These are phyloP conservation scores for Scedosporium dehoogii DNA, from an alignment of 2,329 filamentous ascomycete genomes.

Conservation along the genomic window DNA sequence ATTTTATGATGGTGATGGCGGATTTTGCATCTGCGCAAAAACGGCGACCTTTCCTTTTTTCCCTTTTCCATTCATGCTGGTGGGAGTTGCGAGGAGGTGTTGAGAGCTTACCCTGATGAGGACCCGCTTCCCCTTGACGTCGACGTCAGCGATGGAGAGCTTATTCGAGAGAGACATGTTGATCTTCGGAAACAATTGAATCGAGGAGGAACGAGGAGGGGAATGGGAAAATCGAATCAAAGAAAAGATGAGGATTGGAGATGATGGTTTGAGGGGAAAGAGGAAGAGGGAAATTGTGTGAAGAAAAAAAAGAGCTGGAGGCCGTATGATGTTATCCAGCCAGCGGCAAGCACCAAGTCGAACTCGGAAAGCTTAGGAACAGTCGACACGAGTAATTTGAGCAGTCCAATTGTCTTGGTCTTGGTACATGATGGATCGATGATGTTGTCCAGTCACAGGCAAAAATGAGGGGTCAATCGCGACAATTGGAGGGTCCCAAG, in stretches of 20 bases:
- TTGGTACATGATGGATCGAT: no score
- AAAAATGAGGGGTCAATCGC: no score
- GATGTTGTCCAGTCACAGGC: no score
- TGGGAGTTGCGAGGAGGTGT: neutral
- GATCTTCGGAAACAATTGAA: neutral
- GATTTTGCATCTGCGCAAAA: no score
- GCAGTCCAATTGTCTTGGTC: no score
- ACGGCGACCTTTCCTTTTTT: no score
- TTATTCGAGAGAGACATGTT: conserved; percentile 98
- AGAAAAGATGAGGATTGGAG: neutral
- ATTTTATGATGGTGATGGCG: no score
- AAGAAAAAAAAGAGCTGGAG: neutral
- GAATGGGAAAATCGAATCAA: neutral
- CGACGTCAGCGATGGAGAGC: conserved; percentile 90
- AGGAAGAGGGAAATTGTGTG: neutral
- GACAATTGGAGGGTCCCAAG: no score
- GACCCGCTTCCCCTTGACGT: conserved; percentile 97
- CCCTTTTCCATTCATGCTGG: neutral
- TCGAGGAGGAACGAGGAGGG: neutral
- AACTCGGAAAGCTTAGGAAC: no score
- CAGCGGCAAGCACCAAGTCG: no score
- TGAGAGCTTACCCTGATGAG: conserved; percentile 79
- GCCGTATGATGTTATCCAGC: no score
- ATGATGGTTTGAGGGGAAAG: neutral
- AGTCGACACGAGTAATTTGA: no score